Base-by-base conservation (phyloP, 2,329 filamentous ascomycete species). In the Cladophialophora chaetospira region DNA sequence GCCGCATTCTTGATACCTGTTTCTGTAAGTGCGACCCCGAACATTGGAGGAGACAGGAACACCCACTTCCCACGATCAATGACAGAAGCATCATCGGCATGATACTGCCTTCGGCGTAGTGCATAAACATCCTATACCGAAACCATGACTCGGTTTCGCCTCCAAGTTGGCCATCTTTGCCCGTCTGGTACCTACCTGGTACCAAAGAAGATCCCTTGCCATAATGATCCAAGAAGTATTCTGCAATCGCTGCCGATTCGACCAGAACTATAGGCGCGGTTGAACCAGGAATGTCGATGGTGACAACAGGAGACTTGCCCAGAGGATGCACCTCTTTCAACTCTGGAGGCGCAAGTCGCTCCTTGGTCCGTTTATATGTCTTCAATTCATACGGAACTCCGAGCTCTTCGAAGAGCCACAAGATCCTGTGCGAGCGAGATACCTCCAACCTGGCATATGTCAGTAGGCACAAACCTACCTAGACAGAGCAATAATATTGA, bases 351-450 rank as follows among this genome's bases (percentile, higher is more conserved):
- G 92, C 92, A n/a, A 89, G 77, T 66, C 77, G 81, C 53, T 87
- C 82, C 55, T 73, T 67, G 35, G 71, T 70, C 33, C 92, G 87
- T 71, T 89, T 90, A 79, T 88, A 94, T 52, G 88, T 80, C 68
- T 93, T 84, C 56, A 97, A 75, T 60, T 92, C 84, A 73, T 96
- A 96, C 25, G 87, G 81, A 29, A 96, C 72, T 40, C 88, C 81
- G 60, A 94, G 85, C 72, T 93, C 90, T 70, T 94, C 89, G 40
- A 96, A 82, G 5, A 96, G 85, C 89, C 89, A 96, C 42, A 94
- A 77, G 57, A 93, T 88, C 61, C 89, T 85, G 72, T 95, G 89
- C 10, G 89, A 85, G 65, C 91, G 88, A 54, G 91, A 95, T 65
- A 88, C 79, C 66, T 93, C 83, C 59, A 96, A 87, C 91, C 91